Evolutionary conservation across 2,329 filamentous ascomycete genomes (phyloP).

Genomic region (Penicillium sp.): DNA sequence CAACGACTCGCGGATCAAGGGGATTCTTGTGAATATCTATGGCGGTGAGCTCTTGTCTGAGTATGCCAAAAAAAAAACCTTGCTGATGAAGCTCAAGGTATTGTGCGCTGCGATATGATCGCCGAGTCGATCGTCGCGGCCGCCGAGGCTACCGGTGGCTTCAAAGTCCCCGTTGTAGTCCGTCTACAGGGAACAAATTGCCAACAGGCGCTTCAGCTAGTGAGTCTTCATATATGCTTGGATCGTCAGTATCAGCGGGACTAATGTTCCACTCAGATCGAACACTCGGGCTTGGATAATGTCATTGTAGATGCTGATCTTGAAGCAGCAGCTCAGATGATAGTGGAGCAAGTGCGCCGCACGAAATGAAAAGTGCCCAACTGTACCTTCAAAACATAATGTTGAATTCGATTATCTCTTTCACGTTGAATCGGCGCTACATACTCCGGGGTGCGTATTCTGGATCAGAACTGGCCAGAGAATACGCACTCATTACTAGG

Average conservation of each 20-base stretch:
- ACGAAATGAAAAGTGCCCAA: background rate
- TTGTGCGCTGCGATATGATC: slow-evolving; percentile 53
- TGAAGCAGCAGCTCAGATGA: slow-evolving; percentile 28
- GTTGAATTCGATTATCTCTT: background rate
- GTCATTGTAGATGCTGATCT: slow-evolving; percentile 43
- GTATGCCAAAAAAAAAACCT: too few species aligned
- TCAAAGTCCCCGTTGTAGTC: slow-evolving; percentile 47
- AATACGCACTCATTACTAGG: too few species aligned
- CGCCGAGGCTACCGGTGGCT: slow-evolving; percentile 35
- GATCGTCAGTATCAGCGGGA: background rate
- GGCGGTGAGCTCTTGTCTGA: slow-evolving; percentile 20
- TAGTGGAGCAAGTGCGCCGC: slow-evolving; percentile 27
- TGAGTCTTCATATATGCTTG: slow-evolving; percentile 21
- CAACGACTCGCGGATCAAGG: slow-evolving; percentile 23
- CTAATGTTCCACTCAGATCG: slow-evolving; percentile 27
- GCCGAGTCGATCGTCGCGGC: slow-evolving; percentile 50
- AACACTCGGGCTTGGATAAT: slow-evolving; percentile 34
- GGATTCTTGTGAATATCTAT: slow-evolving; percentile 58
- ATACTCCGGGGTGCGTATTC: too few species aligned
- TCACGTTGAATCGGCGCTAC: background rate
- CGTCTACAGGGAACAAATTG: slow-evolving; percentile 51
- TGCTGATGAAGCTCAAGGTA: slow-evolving; percentile 39
- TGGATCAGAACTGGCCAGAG: too few species aligned
- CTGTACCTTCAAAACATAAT: background rate
- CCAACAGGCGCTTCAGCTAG: slow-evolving; percentile 42